These are phyloP conservation scores for Talaromyces thailandensis DNA, from an alignment of 495 filamentous ascomycete species.

Conservation along the genomic window DNA sequence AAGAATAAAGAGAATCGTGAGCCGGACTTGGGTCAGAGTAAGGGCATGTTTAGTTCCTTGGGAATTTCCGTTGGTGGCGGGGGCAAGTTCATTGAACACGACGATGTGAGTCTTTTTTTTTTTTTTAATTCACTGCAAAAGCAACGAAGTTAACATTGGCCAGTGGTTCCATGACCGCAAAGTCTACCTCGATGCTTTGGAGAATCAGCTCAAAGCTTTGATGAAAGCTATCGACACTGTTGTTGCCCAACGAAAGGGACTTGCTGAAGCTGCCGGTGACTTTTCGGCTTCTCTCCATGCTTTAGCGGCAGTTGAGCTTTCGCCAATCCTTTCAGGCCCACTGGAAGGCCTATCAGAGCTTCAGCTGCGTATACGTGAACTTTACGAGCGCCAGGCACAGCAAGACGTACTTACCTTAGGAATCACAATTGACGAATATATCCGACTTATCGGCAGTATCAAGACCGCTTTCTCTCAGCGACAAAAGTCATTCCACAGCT, in stretches of 20 bases:
- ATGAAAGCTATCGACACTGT: constrained; percentile 91
- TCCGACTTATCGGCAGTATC: constrained; percentile 85
- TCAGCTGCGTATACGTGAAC: constrained; percentile 84
- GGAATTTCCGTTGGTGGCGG: constrained; percentile 66
- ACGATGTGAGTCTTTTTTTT: constrained; percentile 60
- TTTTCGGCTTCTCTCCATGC: constrained; percentile 88
- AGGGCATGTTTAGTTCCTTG: constrained; percentile 82
- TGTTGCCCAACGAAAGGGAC: constrained; percentile 79
- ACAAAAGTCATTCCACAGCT: constrained; percentile 89
- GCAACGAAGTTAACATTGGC: background rate
- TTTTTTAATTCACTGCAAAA: background rate
- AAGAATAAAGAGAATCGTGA: constrained; percentile 96
- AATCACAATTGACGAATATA: constrained; percentile 97
- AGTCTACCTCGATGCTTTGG: constrained; percentile 87
- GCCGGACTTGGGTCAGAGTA: constrained; percentile 76
- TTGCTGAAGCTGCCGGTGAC: constrained; percentile 86
- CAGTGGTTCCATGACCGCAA: constrained; percentile 97
- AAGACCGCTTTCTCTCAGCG: constrained; percentile 88
- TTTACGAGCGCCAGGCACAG: constrained; percentile 94
- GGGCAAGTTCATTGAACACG: constrained; percentile 91
- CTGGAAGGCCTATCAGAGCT: constrained; percentile 86
- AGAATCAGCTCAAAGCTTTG: constrained; percentile 88
- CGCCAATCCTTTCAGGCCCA: constrained; percentile 77
- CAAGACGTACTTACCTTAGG: constrained; percentile 94
- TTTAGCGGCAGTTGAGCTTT: constrained; percentile 80